These are phyloP conservation scores for Lophiotrema nucula DNA, from an alignment of 495 filamentous ascomycete species.

Conservation along the genomic window DNA sequence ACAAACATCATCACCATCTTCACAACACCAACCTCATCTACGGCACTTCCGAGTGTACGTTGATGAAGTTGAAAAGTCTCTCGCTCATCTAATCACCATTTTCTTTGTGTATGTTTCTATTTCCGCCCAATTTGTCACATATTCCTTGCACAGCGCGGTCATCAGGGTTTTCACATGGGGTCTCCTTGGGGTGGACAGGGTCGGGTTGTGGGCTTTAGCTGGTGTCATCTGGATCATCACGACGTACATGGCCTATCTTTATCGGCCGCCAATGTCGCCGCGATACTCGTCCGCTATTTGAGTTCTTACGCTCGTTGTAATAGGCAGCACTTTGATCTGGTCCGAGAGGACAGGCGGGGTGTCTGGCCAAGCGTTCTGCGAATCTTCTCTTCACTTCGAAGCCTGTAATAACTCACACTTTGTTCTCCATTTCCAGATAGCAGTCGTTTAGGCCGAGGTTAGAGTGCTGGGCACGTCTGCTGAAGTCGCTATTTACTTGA, in stretches of 20 bases:
- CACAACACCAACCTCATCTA: slow-evolving; percentile 6
- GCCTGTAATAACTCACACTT: slow-evolving; percentile 3
- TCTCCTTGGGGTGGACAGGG: no score
- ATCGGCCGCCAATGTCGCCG: slow-evolving; percentile 11
- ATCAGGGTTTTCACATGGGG: not conserved
- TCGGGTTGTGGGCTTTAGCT: no score
- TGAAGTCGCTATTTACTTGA: not conserved
- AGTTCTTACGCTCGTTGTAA: slow-evolving; percentile 56
- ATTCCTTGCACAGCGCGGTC: not conserved
- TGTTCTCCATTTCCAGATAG: not conserved
- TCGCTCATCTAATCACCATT: slow-evolving; percentile 16
- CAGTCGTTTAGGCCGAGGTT: slow-evolving; percentile 6
- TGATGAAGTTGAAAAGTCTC: no score
- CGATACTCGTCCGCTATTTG: slow-evolving; percentile 5
- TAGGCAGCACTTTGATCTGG: no score
- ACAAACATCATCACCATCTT: slow-evolving; percentile 1
- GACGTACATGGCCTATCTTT: slow-evolving; percentile 10
- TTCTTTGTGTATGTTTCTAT: slow-evolving; percentile 30
- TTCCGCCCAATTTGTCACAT: slow-evolving; percentile 9
- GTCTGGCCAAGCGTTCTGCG: not conserved
- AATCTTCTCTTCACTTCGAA: slow-evolving; percentile 22
- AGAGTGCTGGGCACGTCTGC: slow-evolving; percentile 9
- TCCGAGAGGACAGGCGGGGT: not conserved
- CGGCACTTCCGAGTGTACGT: no score
- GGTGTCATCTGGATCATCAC: no score